A percentile compares a stretch with the other conserved stretches of the same genome.
phyloP scores from a whole-genome alignment of 2,329 filamentous ascomycete genomes.

The Aureobasidium namibiae region DNA sequence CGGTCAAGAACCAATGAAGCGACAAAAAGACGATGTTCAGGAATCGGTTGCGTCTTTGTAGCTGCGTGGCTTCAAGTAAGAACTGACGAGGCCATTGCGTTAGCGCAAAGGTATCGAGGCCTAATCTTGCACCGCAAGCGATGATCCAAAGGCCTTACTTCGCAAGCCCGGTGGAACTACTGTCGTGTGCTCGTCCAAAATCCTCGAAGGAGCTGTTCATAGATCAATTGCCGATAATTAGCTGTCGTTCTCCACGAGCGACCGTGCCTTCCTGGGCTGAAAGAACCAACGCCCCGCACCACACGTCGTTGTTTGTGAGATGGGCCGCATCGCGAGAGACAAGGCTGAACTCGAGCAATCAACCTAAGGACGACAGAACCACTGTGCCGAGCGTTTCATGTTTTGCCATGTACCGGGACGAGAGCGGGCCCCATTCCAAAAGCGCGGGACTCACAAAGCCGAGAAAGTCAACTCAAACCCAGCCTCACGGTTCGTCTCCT shows the following conservation, averaged over 20 bases:
- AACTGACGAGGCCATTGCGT: background rate
- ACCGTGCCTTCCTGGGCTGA: background rate
- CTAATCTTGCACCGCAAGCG: background rate
- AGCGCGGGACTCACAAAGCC: background rate
- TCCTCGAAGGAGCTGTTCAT: background rate
- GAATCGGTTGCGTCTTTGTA: background rate
- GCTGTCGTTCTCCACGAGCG: background rate
- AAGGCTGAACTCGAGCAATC: background rate
- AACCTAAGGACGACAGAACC: background rate
- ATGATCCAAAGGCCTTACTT: background rate
- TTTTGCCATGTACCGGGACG: constrained; percentile 10
- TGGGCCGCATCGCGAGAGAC: background rate
- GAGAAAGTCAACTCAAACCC: constrained; percentile 10
- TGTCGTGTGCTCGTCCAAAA: background rate
- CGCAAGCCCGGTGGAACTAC: background rate
- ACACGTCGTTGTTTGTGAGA: background rate
- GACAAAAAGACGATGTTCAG: background rate
- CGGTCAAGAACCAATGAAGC: background rate
- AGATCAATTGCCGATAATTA: background rate
- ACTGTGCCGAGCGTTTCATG: constrained; percentile 8
- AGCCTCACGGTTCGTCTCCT: background rate
- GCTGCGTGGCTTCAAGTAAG: background rate
- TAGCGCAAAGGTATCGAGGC: constrained; percentile 3
- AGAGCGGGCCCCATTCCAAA: background rate
- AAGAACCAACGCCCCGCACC: background rate